Percentiles rank a stretch among this genome's conserved stretches.
These are phyloP conservation scores for Phylloporus sp. DNA, from an alignment of 768 basidiomycete species.

Conservation along the genomic window DNA sequence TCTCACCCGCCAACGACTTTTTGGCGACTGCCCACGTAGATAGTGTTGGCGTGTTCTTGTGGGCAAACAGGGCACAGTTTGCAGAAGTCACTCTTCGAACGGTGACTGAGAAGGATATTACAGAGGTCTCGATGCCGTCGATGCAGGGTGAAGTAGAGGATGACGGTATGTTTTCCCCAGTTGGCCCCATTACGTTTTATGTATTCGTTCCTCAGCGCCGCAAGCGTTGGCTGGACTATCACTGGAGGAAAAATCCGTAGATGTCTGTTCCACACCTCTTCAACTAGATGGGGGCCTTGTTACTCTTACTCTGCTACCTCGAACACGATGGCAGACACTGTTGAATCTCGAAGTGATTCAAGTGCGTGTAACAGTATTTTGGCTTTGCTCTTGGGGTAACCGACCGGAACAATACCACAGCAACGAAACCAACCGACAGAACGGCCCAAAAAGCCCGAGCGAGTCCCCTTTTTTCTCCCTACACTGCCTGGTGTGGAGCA, in stretches of 20 bases:
- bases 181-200: neutral
- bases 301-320: slow-evolving; percentile 86
- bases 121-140: slow-evolving; percentile 68
- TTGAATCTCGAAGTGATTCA: slow-evolving; percentile 93
- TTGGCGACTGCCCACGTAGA: slow-evolving; percentile 93
- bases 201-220: slow-evolving; percentile 43
- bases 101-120: slow-evolving; percentile 70
- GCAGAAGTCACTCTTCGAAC: slow-evolving; percentile 76
- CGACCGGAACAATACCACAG: slow-evolving; percentile 33
- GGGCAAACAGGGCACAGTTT: slow-evolving; percentile 97
- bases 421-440: slow-evolving; percentile 97
- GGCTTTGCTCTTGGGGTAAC: neutral
- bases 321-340: slow-evolving; percentile 94
- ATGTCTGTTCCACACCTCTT: slow-evolving; percentile 80
- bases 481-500: slow-evolving; percentile 84
- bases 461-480: slow-evolving; percentile 96
- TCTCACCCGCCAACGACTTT: slow-evolving; percentile 95
- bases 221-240: slow-evolving; percentile 65
- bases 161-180: slow-evolving; percentile 48
- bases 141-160: slow-evolving; percentile 82
- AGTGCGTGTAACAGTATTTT: slow-evolving; percentile 37
- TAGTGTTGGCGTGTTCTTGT: slow-evolving; percentile 91
- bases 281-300: slow-evolving; percentile 89
- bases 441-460: slow-evolving; percentile 89
- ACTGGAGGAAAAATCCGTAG: slow-evolving; percentile 53